Percentiles rank a stretch among this genome's conserved stretches.
These are phyloP conservation scores for Viridothelium virens DNA, from an alignment of 495 filamentous ascomycete genomes.

Conservation along the genomic window DNA sequence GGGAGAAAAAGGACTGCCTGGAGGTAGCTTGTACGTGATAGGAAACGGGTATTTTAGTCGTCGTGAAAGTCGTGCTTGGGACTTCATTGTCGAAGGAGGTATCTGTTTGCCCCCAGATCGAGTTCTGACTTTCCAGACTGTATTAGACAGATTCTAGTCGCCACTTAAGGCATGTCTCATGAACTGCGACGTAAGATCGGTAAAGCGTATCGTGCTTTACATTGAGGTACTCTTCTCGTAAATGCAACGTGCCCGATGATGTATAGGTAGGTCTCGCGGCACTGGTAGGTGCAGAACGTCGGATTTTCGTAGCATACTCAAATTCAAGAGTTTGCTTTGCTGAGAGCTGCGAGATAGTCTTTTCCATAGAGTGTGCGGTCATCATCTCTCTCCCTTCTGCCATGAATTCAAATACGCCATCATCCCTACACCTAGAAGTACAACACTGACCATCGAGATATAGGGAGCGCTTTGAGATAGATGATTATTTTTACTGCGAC, in stretches of 20 bases:
- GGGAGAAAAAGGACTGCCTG: neutral
- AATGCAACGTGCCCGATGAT: neutral
- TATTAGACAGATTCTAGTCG: neutral
- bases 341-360: neutral
- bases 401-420: constrained; percentile 95
- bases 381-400: constrained; percentile 59
- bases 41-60: constrained; percentile 2
- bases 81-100: neutral
- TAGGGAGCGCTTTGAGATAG: constrained; percentile 68
- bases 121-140: neutral
- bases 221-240: neutral
- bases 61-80: neutral
- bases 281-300: neutral
- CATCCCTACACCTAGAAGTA: constrained; percentile 77
- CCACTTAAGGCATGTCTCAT: neutral
- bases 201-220: neutral
- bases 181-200: neutral
- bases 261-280: neutral
- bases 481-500: constrained; percentile 22
- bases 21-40: neutral
- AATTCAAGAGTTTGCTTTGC: neutral
- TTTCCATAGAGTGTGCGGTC: neutral
- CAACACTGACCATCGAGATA: constrained; percentile 80
- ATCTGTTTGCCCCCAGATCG: constrained; percentile 3
- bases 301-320: neutral